Conservation (phyloP, 2,329 filamentous ascomycete genomes). For the Ceratocystiopsis sp. region DNA sequence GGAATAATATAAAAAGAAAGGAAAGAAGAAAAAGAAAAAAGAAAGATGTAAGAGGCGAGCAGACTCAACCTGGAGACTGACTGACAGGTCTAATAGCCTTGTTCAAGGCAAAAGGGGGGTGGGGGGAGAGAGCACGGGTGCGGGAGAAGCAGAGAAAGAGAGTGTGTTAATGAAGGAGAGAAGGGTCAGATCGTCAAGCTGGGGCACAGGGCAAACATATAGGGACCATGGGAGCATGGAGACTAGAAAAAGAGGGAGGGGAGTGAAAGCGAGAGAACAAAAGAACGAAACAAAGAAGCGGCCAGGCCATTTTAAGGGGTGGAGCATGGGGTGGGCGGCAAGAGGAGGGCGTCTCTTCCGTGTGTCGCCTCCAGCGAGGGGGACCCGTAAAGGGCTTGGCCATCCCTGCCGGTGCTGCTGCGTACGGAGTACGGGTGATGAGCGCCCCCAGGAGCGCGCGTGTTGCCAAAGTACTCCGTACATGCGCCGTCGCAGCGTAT, state of each 20-base stretch:
- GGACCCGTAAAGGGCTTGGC: no score
- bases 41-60: not conserved
- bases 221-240: not conserved
- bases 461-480: no score
- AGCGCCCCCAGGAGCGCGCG: no score
- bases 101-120: constrained; percentile 18
- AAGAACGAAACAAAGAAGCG: not conserved
- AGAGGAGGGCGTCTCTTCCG: not conserved
- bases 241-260: not conserved
- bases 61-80: no score
- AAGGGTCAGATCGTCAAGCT: not conserved
- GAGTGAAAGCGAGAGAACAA: constrained; percentile 2
- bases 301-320: not conserved
- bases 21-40: not conserved
- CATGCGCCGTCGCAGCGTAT: no score
- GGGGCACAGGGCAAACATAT: not conserved
- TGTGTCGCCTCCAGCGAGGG: no score
- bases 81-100: no score
- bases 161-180: not conserved
- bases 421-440: no score
- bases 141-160: constrained; percentile 10
- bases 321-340: constrained; percentile 5
- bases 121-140: constrained; percentile 36
- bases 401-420: no score
- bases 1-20: no score